Percentiles rank a stretch among this genome's conserved stretches.
Evolutionary conservation across 345 rosid genomes (phyloP).

Genomic region (Streptanthus diversifolius): DNA sequence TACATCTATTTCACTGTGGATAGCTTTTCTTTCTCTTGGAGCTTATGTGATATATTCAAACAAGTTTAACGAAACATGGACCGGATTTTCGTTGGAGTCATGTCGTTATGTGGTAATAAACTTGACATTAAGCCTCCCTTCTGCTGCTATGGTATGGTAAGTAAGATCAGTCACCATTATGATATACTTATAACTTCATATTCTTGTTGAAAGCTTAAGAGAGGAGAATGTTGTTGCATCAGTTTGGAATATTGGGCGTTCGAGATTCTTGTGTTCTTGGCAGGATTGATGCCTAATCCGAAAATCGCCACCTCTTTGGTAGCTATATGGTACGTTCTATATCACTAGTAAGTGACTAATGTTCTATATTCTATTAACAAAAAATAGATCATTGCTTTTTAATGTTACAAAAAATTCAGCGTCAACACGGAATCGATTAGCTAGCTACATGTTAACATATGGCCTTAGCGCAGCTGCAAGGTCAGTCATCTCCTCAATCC

Average conservation of each 20-base stretch:
- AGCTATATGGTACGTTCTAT: constrained; percentile 58
- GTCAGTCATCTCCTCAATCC: constrained; percentile 33
- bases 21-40: constrained; percentile 43
- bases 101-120: constrained; percentile 27
- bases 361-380: neutral
- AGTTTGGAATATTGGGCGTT: constrained; percentile 82
- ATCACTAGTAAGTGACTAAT: neutral
- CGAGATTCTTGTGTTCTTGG: constrained; percentile 70
- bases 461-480: constrained; percentile 86
- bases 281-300: constrained; percentile 65
- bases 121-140: constrained; percentile 58
- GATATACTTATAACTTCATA: neutral
- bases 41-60: constrained; percentile 43
- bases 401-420: constrained; percentile 21
- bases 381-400: neutral
- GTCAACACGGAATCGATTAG: constrained; percentile 60
- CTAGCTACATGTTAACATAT: constrained; percentile 56
- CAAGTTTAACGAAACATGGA: constrained; percentile 54
- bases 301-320: constrained; percentile 55
- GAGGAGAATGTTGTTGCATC: neutral
- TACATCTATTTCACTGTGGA: constrained; percentile 64
- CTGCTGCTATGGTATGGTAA: constrained; percentile 83
- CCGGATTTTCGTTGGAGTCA: constrained; percentile 48
- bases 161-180: constrained; percentile 7
- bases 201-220: constrained; percentile 1